A percentile compares a stretch with the other conserved stretches of the same genome.
These are phyloP conservation scores for Hypoxylon sp. DNA, from an alignment of 2,329 filamentous ascomycete species.

Conservation along the genomic window DNA sequence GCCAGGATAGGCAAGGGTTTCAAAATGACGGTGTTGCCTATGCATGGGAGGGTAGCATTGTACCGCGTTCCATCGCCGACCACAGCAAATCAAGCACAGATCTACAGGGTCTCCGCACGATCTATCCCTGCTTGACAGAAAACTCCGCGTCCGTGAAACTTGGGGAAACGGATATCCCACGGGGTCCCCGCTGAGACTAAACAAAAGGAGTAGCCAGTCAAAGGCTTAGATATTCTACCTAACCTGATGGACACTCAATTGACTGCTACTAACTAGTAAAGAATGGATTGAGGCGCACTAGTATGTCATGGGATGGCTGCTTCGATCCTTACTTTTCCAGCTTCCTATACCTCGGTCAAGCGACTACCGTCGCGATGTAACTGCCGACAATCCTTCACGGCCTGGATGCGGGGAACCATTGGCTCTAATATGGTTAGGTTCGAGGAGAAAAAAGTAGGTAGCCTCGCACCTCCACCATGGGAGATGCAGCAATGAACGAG, in stretches of 20 bases:
- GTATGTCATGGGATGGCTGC: not conserved
- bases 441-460: constrained; percentile 10
- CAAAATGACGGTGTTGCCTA: constrained; percentile 7
- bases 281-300: not conserved
- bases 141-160: constrained; percentile 23
- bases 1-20: constrained; percentile 14
- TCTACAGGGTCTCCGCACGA: constrained; percentile 18
- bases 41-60: constrained; percentile 27
- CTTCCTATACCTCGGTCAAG: no score
- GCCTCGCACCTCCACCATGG: constrained; percentile 10
- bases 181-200: constrained; percentile 12
- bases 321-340: constrained; percentile 12
- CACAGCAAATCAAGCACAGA: constrained; percentile 8
- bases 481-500: constrained; percentile 4
- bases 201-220: not conserved
- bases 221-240: no score
- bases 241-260: constrained; percentile 1
- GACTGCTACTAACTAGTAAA: not conserved
- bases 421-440: constrained; percentile 25
- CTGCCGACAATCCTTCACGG: constrained; percentile 23
- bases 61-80: constrained; percentile 4
- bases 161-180: constrained; percentile 16
- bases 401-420: constrained; percentile 28
- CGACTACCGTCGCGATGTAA: constrained; percentile 15
- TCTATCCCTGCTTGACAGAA: constrained; percentile 18